Evolutionary conservation across 2,329 filamentous ascomycete species (phyloP).

Genomic region (Fusarium oligoseptatum): DNA sequence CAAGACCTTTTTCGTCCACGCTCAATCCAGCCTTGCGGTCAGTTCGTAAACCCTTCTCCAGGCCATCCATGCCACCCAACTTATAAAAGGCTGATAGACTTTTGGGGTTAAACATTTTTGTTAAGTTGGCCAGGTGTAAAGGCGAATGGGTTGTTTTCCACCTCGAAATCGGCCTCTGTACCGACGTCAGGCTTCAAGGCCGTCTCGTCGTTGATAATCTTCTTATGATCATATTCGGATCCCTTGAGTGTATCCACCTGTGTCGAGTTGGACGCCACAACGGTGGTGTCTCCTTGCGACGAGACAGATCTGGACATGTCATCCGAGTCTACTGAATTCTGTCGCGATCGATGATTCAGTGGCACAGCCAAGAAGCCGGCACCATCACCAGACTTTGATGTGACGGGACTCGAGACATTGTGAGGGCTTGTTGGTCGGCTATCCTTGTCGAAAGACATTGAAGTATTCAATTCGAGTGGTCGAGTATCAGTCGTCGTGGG

Average conservation of each 20-base stretch:
- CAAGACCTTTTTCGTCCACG: slow-evolving; percentile 76
- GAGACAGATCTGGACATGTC: slow-evolving; percentile 71
- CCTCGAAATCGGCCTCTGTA: slow-evolving; percentile 80
- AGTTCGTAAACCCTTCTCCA: slow-evolving; percentile 83
- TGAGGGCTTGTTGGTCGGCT: slow-evolving; percentile 79
- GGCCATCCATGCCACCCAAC: slow-evolving; percentile 80
- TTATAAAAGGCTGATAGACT: slow-evolving; percentile 85
- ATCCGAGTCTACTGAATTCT: slow-evolving; percentile 78
- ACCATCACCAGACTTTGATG: slow-evolving; percentile 60
- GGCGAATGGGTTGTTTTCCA: slow-evolving; percentile 86
- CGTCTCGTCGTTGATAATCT: slow-evolving; percentile 73
- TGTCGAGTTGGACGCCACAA: slow-evolving; percentile 61
- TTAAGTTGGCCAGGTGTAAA: slow-evolving; percentile 86
- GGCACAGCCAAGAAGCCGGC: slow-evolving; percentile 76
- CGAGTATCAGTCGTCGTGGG: slow-evolving; percentile 55
- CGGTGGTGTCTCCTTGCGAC: slow-evolving; percentile 74
- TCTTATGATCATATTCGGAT: slow-evolving; percentile 60
- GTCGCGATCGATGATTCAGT: slow-evolving; percentile 68
- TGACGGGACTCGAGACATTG: slow-evolving; percentile 74
- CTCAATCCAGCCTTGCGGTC: slow-evolving; percentile 82
- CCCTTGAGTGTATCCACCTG: slow-evolving; percentile 57
- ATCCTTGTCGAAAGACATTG: slow-evolving; percentile 74
- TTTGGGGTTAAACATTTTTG: slow-evolving; percentile 90
- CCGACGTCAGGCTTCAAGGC: slow-evolving; percentile 82
- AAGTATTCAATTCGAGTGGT: slow-evolving; percentile 62